phyloP scores from a whole-genome alignment of 495 filamentous ascomycete species.

The Diplogelasinospora grovesii region DNA sequence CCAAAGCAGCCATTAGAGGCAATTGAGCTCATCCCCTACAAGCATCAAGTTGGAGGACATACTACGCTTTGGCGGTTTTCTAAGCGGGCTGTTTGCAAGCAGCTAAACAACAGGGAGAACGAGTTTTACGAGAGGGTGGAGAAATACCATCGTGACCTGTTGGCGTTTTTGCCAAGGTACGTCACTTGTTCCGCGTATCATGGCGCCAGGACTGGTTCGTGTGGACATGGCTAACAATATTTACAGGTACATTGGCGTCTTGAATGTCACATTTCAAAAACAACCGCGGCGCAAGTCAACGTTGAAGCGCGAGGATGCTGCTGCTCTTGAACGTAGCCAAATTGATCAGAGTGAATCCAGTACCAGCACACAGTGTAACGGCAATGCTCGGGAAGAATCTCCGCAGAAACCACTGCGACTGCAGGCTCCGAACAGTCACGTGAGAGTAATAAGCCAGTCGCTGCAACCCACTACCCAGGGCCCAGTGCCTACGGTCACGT shows the following conservation, averaged over 20 bases:
- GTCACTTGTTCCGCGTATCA: slow-evolving; percentile 25
- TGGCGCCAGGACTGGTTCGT: neutral
- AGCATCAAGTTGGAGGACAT: slow-evolving; percentile 95
- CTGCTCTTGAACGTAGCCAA: slow-evolving; percentile 11
- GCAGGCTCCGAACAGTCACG: slow-evolving; percentile 23
- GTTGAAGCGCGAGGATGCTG: slow-evolving; percentile 36
- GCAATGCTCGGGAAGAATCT: slow-evolving; percentile 1
- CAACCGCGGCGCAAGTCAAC: slow-evolving; percentile 60
- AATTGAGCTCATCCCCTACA: slow-evolving; percentile 93
- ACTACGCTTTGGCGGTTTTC: slow-evolving; percentile 96
- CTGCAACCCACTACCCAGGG: slow-evolving; percentile 36
- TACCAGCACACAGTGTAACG: slow-evolving; percentile 13
- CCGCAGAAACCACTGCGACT: slow-evolving; percentile 5
- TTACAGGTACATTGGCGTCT: slow-evolving; percentile 84
- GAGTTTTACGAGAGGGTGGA: slow-evolving; percentile 98
- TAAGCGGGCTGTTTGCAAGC: slow-evolving; percentile 90
- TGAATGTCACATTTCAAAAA: slow-evolving; percentile 96
- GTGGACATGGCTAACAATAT: neutral
- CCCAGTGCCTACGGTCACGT: slow-evolving; percentile 81
- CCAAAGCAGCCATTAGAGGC: slow-evolving; percentile 68
- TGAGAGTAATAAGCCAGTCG: slow-evolving; percentile 75
- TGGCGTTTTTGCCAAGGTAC: slow-evolving; percentile 88
- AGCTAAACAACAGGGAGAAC: slow-evolving; percentile 94
- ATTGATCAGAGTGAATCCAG: slow-evolving; percentile 4
- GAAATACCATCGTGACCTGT: slow-evolving; percentile 75